Percentiles rank a stretch among this genome's conserved stretches.
phyloP scores from a whole-genome alignment of 2,329 filamentous ascomycete genomes.

The Trichoderma atroviride region DNA sequence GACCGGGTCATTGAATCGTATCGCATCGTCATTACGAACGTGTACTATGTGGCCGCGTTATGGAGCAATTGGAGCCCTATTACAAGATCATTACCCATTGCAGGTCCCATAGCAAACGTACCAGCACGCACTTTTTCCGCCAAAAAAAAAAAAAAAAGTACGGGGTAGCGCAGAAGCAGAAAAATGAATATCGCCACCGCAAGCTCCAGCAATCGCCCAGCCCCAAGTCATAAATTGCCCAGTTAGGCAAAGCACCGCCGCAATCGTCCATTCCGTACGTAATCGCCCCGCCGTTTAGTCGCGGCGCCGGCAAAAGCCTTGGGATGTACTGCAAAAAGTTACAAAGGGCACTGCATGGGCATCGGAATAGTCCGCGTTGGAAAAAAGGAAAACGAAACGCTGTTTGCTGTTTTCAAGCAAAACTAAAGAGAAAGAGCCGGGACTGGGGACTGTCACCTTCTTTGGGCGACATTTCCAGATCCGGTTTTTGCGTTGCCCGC shows the following conservation, averaged over 20 bases:
- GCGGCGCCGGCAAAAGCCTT: conserved; percentile 15
- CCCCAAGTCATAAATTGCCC: background rate
- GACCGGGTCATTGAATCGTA: background rate
- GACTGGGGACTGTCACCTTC: background rate
- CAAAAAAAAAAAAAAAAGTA: background rate
- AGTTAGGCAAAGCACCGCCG: background rate
- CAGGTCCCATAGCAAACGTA: background rate
- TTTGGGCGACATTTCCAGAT: background rate
- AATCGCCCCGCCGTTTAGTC: conserved; percentile 24
- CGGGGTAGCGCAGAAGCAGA: background rate
- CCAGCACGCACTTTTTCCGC: background rate
- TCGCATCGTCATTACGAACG: background rate
- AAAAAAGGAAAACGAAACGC: background rate
- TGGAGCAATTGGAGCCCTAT: background rate
- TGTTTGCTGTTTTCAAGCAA: background rate
- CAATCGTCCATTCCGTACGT: conserved; percentile 25
- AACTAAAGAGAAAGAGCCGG: background rate
- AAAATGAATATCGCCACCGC: conserved; percentile 2
- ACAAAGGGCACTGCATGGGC: background rate
- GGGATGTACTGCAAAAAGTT: background rate
- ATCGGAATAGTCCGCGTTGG: conserved; percentile 23
- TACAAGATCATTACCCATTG: background rate
- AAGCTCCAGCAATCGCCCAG: background rate
- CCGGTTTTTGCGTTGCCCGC: conserved; percentile 17
- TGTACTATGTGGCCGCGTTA: background rate